Percentiles rank a stretch among this genome's conserved stretches.
Conservation (phyloP, 129 eudicot genomes). For the Helianthus annuus region HanXRQr2.0-SUNRISE NC_035449.2:61992141-61992640, state of each 20-base stretch:
- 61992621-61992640: slow-evolving; percentile 57
- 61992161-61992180: slow-evolving; percentile 45
- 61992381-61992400: slow-evolving; percentile 45
- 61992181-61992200: slow-evolving; percentile 50
- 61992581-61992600: slow-evolving; percentile 46
- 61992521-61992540: slow-evolving; percentile 57
- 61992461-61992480: slow-evolving; percentile 34
- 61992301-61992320: slow-evolving; percentile 49
- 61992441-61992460: slow-evolving; percentile 38
- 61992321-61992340: slow-evolving; percentile 52
- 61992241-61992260: slow-evolving; percentile 49
- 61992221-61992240: slow-evolving; percentile 39
- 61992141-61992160: slow-evolving; percentile 32
- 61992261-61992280: slow-evolving; percentile 38
- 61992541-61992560: slow-evolving; percentile 40
- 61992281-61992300: slow-evolving; percentile 23
- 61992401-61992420: slow-evolving; percentile 53
- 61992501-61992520: slow-evolving; percentile 48
- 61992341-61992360: slow-evolving; percentile 42
- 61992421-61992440: slow-evolving; percentile 51
- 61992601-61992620: slow-evolving; percentile 47
- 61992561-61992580: slow-evolving; percentile 49
- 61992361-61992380: slow-evolving; percentile 55
- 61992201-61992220: slow-evolving; percentile 44
- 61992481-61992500: not conserved